Base-by-base conservation (phyloP, 768 basidiomycete species). In the Udeniomyces megalosporus region DNA sequence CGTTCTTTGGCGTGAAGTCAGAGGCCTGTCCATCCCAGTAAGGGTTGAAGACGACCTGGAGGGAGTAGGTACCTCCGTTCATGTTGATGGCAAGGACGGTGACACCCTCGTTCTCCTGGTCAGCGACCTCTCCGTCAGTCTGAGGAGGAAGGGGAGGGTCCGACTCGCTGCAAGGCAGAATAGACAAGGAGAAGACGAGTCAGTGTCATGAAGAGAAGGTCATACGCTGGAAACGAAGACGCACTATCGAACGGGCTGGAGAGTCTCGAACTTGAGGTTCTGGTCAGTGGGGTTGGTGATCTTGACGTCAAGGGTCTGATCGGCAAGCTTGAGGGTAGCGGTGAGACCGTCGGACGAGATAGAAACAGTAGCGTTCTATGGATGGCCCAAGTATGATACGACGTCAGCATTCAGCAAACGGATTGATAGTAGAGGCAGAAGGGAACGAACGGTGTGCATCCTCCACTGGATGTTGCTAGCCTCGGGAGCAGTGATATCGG, bases 21-120 rank as follows among this genome's bases (percentile, higher is more conserved):
- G 76, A 77, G 50, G 81, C 56, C 17, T 67, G 61, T 10, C 68
- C 71, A 28, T 77, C 73, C 90, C 91, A 96, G 69, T 93, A 86
- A n/a, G 93, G 95, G 73, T 81, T 90, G 76, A 97, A 85, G 71
- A 97, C 72, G 56, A 96, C 84, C 75, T 92, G 81, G 52, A 95
- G 73, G 17, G 76, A 84, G 74, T 87, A 84, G 51, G 75, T 74
- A n/a, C 88, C 89, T 20, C 83, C 81, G 29, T 80, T 77, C 5
- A 84, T 74, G 67, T 75, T 78, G 71, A 99, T 83, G 61, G 78
- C 78, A 57, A 99, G 76, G 22, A 96, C 91, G 15, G 80, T 83
- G 62, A 91, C 86, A 28, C 81, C 82, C 0, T 80, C 77, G 74
- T 97, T 95, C 10, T 74, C 70, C 71, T 87, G 86, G 74, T 92